Conservation (phyloP, 805 yeast genomes). For the Yamadazyma sp. region DNA sequence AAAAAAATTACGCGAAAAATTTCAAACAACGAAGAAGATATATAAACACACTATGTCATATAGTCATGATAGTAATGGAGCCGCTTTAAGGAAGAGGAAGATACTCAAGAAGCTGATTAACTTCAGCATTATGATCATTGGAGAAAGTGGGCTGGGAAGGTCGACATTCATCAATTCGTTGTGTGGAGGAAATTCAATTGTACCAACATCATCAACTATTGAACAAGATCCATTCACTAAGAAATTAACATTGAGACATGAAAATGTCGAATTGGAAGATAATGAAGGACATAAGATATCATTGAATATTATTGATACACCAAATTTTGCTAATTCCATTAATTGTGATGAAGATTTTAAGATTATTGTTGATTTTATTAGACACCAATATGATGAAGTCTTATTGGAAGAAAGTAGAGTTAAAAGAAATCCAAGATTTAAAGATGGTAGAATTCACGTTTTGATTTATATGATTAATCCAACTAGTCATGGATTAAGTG, state of each 20-base stretch:
- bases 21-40: too few relatives aligned
- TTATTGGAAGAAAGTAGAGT: constrained; percentile 77
- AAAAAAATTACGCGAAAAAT: too few relatives aligned
- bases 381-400: constrained; percentile 82
- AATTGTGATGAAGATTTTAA: constrained; percentile 68
- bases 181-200: constrained; percentile 80
- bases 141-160: constrained; percentile 84
- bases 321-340: constrained; percentile 76
- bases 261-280: constrained; percentile 80
- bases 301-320: constrained; percentile 74
- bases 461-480: constrained; percentile 44
- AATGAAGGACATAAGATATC: constrained; percentile 82
- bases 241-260: constrained; percentile 65
- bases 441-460: constrained; percentile 79
- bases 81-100: constrained; percentile 61
- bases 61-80: constrained; percentile 19
- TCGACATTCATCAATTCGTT: constrained; percentile 90
- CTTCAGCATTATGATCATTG: constrained; percentile 83
- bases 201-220: constrained; percentile 63
- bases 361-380: constrained; percentile 70
- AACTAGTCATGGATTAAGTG: constrained; percentile 43
- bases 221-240: constrained; percentile 50
- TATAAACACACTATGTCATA: constrained; percentile 1
- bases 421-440: constrained; percentile 80
- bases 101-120: constrained; percentile 80